phyloP scores from a whole-genome alignment of 2,329 filamentous ascomycete species.

The Colletotrichum destructivum region DNA sequence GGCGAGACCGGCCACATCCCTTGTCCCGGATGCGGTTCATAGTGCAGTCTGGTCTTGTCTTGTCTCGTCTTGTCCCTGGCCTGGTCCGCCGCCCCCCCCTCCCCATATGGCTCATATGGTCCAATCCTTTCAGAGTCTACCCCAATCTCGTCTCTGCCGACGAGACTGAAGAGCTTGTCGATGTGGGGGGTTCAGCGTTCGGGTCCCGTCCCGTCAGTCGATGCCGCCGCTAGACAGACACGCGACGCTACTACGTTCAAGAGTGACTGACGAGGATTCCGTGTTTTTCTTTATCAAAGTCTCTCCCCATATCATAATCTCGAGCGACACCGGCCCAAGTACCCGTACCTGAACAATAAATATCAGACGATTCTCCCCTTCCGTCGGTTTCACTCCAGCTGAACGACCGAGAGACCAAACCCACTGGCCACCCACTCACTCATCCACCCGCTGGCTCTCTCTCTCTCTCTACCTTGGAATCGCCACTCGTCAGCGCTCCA shows the following conservation, averaged over 20 bases:
- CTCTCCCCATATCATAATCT: constrained; percentile 6
- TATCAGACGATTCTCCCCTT: constrained; percentile 22
- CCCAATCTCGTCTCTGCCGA: constrained; percentile 7
- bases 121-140: neutral
- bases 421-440: neutral
- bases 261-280: neutral
- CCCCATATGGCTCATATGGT: neutral
- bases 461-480: constrained; percentile 25
- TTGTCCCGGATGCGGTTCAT: constrained; percentile 27
- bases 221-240: constrained; percentile 2
- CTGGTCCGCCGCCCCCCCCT: neutral
- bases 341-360: constrained; percentile 21
- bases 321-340: constrained; percentile 25
- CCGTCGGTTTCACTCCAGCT: neutral
- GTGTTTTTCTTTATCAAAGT: constrained; percentile 24
- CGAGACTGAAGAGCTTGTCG: constrained; percentile 27
- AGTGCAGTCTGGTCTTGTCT: constrained; percentile 8
- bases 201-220: constrained; percentile 23
- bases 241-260: constrained; percentile 3
- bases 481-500: constrained; percentile 20
- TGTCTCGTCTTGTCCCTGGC: constrained; percentile 12
- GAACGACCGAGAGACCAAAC: neutral
- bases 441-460: neutral
- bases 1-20: constrained; percentile 37
- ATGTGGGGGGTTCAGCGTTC: constrained; percentile 30